These are phyloP conservation scores for Acanthamoeba rhysodes DNA, from an alignment of 208 protist genomes.

Conservation along the genomic window DNA sequence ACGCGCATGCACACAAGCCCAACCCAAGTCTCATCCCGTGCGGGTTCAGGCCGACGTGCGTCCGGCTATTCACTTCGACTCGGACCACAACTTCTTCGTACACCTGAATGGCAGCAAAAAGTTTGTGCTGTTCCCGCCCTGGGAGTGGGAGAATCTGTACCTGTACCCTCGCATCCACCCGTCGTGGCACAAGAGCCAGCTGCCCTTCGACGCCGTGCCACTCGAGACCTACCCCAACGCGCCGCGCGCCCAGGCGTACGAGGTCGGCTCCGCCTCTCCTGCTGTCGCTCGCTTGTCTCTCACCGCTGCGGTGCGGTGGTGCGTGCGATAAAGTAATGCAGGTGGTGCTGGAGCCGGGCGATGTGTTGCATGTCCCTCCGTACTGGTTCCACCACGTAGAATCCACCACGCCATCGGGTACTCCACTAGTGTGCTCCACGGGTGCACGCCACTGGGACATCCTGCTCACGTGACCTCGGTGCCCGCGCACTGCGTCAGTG, in stretches of 20 bases:
- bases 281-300: too few species aligned
- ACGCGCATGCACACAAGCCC: not conserved
- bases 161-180: constrained; percentile 18
- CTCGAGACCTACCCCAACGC: not conserved
- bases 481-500: not conserved
- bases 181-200: constrained; percentile 37
- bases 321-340: not conserved
- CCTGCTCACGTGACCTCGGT: not conserved
- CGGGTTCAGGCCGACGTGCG: not conserved
- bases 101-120: constrained; percentile 9
- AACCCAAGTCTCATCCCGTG: too few species aligned
- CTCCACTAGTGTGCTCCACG: too few species aligned
- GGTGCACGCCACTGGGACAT: too few species aligned
- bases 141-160: constrained; percentile 29
- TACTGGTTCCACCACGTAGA: constrained; percentile 61
- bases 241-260: not conserved
- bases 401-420: not conserved
- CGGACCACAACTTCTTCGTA: constrained; percentile 29
- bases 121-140: constrained; percentile 11
- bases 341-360: constrained; percentile 86
- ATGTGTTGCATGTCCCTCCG: constrained; percentile 94
- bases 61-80: not conserved
- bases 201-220: not conserved
- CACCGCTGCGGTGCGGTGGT: too few species aligned
- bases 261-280: not conserved